Conservation (phyloP, 2,329 filamentous ascomycete genomes). For the Herpotrichia juniperi region DNA sequence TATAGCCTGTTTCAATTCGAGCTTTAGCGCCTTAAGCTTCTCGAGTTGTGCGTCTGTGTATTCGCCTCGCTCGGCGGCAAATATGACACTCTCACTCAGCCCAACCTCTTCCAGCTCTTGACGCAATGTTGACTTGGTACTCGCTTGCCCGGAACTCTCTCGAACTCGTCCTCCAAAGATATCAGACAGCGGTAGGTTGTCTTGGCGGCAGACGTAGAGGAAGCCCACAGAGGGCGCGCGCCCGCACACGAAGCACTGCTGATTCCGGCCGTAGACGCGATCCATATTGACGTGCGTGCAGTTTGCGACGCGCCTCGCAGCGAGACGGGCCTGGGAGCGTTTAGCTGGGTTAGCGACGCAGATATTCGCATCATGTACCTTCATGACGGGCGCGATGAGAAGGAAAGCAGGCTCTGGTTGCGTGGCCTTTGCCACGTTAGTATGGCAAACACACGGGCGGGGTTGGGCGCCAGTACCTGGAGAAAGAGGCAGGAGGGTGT, state of each 20-base stretch:
- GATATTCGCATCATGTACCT: slow-evolving; percentile 17
- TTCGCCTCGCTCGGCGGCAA: slow-evolving; percentile 36
- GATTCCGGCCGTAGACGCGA: slow-evolving; percentile 61
- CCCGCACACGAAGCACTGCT: slow-evolving; percentile 65
- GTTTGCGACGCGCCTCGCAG: slow-evolving; percentile 24
- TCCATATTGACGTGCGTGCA: slow-evolving; percentile 75
- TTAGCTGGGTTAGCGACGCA: slow-evolving; percentile 15
- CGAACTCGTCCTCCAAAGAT: not conserved
- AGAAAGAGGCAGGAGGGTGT: not conserved
- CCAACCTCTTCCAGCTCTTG: slow-evolving; percentile 34
- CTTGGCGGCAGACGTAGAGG: slow-evolving; percentile 75
- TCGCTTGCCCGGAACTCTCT: not conserved
- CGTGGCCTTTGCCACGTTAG: not conserved
- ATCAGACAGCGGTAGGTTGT: slow-evolving; percentile 44
- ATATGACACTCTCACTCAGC: slow-evolving; percentile 42
- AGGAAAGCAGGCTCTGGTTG: not conserved
- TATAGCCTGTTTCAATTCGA: slow-evolving; percentile 34
- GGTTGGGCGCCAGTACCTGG: not conserved
- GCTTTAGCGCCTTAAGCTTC: slow-evolving; percentile 39
- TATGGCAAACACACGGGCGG: not conserved
- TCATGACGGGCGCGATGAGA: slow-evolving; percentile 16
- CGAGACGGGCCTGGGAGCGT: slow-evolving; percentile 23
- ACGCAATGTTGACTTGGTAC: slow-evolving; percentile 28
- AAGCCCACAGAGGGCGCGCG: slow-evolving; percentile 67
- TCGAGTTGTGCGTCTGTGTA: slow-evolving; percentile 41